Evolutionary conservation across 129 eudicot genomes (phyloP).

Genomic region (Centella asiatica): DNA sequence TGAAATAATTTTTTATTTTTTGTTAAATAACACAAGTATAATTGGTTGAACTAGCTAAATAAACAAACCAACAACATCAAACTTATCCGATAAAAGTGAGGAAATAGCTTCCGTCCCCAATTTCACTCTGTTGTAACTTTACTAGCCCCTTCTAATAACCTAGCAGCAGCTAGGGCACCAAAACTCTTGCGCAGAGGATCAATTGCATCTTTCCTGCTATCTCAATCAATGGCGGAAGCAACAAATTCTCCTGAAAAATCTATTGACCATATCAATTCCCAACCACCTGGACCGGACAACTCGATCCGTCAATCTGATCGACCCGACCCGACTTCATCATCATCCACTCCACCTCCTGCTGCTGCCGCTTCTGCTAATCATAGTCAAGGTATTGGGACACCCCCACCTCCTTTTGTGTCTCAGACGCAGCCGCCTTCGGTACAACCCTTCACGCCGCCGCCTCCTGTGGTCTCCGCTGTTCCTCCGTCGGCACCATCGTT

Average conservation of each 20-base stretch:
- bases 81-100: too few species aligned
- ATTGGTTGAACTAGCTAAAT: too few species aligned
- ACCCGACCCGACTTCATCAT: constrained; percentile 17
- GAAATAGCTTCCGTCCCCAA: too few species aligned
- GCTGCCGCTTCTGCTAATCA: constrained; percentile 30
- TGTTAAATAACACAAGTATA: too few species aligned
- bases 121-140: too few species aligned
- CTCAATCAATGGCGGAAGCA: constrained; percentile 41
- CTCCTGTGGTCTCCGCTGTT: constrained; percentile 16
- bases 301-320: constrained; percentile 25
- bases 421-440: constrained; percentile 32
- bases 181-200: too few species aligned
- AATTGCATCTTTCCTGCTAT: too few species aligned
- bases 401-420: constrained; percentile 23
- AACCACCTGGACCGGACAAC: constrained; percentile 27
- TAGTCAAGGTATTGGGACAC: constrained; percentile 12
- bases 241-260: constrained; percentile 24
- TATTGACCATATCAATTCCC: constrained; percentile 16
- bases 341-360: constrained; percentile 22
- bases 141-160: too few species aligned
- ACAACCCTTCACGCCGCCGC: constrained; percentile 27
- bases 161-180: too few species aligned
- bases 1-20: too few species aligned
- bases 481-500: constrained; percentile 24
- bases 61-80: too few species aligned